phyloP scores from a whole-genome alignment of 208 protist genomes.

The Leptomonas pyrrhocoris region DNA sequence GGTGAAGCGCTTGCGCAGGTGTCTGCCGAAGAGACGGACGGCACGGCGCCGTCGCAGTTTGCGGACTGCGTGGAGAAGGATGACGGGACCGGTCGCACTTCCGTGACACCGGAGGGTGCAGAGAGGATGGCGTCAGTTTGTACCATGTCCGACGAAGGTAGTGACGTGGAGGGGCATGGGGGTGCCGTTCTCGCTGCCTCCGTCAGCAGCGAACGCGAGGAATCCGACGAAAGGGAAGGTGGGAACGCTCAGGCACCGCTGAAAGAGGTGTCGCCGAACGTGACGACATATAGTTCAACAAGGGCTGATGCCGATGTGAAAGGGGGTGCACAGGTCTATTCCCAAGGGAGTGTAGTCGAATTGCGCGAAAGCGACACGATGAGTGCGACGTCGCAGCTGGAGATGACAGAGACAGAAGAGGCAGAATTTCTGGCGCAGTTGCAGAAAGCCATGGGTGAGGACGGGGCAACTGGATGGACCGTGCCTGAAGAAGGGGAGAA shows the following conservation, averaged over 20 bases:
- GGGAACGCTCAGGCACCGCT: too few species aligned
- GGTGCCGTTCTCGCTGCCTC: background rate
- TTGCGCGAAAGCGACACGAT: conserved; percentile 13
- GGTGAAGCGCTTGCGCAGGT: background rate
- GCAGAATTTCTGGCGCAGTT: conserved; percentile 29
- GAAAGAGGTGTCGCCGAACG: background rate
- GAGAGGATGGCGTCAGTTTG: background rate
- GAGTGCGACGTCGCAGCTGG: conserved; percentile 16
- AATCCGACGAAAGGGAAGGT: background rate
- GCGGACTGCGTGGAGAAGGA: conserved; percentile 12
- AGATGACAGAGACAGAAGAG: conserved; percentile 23
- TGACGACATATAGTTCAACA: background rate
- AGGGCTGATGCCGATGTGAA: background rate
- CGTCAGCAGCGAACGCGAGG: background rate
- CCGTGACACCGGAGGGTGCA: background rate
- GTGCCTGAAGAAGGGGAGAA: background rate
- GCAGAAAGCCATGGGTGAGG: conserved; percentile 18
- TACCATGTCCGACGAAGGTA: background rate
- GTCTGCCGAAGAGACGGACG: conserved; percentile 12
- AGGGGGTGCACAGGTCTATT: background rate
- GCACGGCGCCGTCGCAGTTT: conserved; percentile 16
- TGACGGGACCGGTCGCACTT: background rate
- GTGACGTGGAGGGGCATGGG: background rate
- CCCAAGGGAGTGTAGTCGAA: background rate
- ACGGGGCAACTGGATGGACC: background rate